Evolutionary conservation across 176 grass and related monocot genomes (phyloP).

Genomic region (Carex parvula): DNA sequence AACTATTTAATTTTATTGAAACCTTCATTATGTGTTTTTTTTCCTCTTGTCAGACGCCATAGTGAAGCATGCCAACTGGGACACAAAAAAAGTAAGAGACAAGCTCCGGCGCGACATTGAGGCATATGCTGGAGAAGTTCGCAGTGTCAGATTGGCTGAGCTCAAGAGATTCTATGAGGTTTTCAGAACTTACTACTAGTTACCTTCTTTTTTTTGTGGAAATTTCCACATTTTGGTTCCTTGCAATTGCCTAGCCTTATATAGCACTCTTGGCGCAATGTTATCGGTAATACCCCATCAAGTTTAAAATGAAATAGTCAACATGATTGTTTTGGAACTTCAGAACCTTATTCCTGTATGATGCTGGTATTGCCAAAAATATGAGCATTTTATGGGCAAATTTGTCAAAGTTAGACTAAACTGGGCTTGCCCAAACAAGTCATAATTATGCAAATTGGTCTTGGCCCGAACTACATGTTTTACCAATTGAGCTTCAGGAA

Average conservation of each 20-base stretch:
- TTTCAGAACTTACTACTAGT: constrained; percentile 19
- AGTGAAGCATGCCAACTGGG: constrained; percentile 58
- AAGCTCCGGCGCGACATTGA: constrained; percentile 59
- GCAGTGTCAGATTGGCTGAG: constrained; percentile 50
- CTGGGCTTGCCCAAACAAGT: neutral
- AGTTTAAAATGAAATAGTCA: neutral
- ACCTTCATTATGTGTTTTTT: neutral
- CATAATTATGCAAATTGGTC: neutral
- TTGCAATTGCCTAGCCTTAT: neutral
- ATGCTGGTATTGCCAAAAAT: neutral
- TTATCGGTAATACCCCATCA: neutral
- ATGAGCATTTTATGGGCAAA: neutral
- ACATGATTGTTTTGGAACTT: neutral
- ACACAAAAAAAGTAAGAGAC: constrained; percentile 49
- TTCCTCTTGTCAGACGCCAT: constrained; percentile 37
- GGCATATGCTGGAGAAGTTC: constrained; percentile 42
- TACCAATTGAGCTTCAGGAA: neutral
- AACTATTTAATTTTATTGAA: neutral
- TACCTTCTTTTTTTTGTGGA: neutral
- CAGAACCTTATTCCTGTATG: neutral
- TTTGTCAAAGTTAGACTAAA: neutral
- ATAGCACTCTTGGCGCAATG: neutral
- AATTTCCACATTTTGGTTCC: neutral
- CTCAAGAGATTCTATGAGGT: constrained; percentile 69
- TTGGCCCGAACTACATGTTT: neutral